Percentiles rank a stretch among this genome's conserved stretches.
Conservation (phyloP, 2,329 filamentous ascomycete species). For the Sporothrix phasma region DNA sequence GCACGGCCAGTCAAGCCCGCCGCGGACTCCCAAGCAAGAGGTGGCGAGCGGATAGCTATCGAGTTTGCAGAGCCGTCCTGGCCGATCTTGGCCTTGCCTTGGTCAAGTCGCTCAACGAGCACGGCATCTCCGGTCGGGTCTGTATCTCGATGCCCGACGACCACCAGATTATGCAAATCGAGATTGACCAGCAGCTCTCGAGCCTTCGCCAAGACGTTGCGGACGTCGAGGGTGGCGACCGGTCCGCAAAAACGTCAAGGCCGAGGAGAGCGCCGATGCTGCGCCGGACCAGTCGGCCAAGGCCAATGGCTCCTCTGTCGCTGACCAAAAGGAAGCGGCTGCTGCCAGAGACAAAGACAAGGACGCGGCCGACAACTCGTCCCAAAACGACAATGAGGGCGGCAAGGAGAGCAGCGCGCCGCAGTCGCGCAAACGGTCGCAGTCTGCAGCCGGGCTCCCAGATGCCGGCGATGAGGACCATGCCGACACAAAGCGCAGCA, state of each 20-base stretch:
- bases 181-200: slow-evolving; percentile 28
- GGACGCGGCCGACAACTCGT: not conserved
- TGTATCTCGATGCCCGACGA: slow-evolving; percentile 31
- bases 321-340: not conserved
- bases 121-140: slow-evolving; percentile 28
- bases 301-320: not conserved
- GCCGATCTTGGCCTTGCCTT: slow-evolving; percentile 34
- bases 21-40: slow-evolving; percentile 14
- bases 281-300: not conserved
- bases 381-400: slow-evolving; percentile 7
- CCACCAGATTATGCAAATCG: slow-evolving; percentile 30
- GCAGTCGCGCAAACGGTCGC: slow-evolving; percentile 43
- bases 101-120: slow-evolving; percentile 27
- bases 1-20: not conserved
- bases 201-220: not conserved
- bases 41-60: slow-evolving; percentile 23
- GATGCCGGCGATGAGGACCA: slow-evolving; percentile 44
- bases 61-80: slow-evolving; percentile 29
- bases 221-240: not conserved
- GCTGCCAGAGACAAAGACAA: slow-evolving; percentile 6
- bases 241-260: not conserved
- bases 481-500: slow-evolving; percentile 51
- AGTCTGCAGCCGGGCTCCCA: slow-evolving; percentile 49
- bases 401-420: slow-evolving; percentile 29
- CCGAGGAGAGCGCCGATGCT: not conserved